Evolutionary conservation across 2,329 filamentous ascomycete genomes (phyloP).

Genomic region (Lecanicillium sp.): DNA sequence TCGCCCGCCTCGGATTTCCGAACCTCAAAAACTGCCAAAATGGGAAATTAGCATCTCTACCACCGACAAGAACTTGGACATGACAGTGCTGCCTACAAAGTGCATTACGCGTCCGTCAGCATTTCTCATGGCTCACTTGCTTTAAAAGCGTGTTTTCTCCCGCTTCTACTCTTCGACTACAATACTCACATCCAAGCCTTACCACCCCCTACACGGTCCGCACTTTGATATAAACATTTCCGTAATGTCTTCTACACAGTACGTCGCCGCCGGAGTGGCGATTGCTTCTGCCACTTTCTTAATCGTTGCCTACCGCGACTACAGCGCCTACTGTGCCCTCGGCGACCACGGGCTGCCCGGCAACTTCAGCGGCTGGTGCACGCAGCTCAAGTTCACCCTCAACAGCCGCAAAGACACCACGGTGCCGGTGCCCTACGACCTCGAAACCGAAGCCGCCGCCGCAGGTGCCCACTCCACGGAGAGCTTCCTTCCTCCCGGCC

Average conservation of each 20-base stretch:
- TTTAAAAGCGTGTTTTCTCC: no score
- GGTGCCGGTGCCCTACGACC: slow-evolving; percentile 19
- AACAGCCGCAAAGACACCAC: slow-evolving; percentile 21
- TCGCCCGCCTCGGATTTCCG: slow-evolving; percentile 9
- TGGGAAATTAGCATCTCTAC: background rate
- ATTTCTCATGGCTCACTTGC: no score
- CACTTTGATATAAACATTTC: no score
- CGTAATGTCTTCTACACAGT: slow-evolving; percentile 4
- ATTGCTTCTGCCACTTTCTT: background rate
- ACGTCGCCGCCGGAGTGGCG: background rate
- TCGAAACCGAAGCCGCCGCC: slow-evolving; percentile 18
- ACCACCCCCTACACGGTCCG: no score
- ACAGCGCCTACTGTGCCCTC: slow-evolving; percentile 34
- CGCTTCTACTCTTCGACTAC: no score
- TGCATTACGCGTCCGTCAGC: no score
- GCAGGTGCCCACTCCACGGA: slow-evolving; percentile 14
- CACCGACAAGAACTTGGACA: background rate
- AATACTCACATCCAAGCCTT: no score
- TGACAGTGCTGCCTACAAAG: no score
- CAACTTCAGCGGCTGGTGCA: slow-evolving; percentile 33
- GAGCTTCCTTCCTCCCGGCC: slow-evolving; percentile 13
- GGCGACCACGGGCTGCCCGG: slow-evolving; percentile 38
- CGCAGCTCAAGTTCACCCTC: slow-evolving; percentile 17
- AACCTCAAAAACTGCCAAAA: background rate
- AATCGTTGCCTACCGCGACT: slow-evolving; percentile 20